Percentiles rank a stretch among this genome's conserved stretches.
Conservation (phyloP, 148 eudicot species). For the Gaultheria prostrata region DNA sequence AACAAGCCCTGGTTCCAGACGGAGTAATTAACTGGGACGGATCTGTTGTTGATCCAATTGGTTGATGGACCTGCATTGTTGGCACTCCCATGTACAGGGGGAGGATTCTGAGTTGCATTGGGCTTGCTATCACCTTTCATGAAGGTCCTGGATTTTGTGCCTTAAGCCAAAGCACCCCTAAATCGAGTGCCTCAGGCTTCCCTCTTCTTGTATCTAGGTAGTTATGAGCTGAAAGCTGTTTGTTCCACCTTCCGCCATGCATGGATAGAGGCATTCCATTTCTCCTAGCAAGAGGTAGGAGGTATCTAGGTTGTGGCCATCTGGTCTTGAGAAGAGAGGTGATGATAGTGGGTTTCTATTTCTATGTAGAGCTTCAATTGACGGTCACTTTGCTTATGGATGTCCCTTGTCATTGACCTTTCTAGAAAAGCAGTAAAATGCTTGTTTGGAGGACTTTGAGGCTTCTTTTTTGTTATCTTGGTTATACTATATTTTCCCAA, state of each 20-base stretch:
- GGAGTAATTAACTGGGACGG: background rate
- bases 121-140: too few species aligned
- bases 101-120: background rate
- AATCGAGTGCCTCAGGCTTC: background rate
- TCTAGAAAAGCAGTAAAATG: background rate
- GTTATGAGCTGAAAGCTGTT: too few species aligned
- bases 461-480: background rate
- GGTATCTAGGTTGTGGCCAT: too few species aligned
- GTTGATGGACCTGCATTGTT: background rate
- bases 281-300: too few species aligned
- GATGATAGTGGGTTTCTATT: background rate
- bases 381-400: background rate
- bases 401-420: background rate
- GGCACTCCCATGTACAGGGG: background rate
- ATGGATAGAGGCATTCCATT: too few species aligned
- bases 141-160: too few species aligned
- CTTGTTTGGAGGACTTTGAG: background rate
- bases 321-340: background rate
- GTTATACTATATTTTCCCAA: conserved; percentile 4
- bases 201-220: too few species aligned
- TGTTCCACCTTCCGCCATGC: too few species aligned
- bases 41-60: background rate
- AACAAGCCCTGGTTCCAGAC: background rate
- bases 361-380: background rate
- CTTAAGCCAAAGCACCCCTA: too few species aligned